Evolutionary conservation across 2,329 filamentous ascomycete species (phyloP).

Genomic region (Penicillium janthinellum): DNA sequence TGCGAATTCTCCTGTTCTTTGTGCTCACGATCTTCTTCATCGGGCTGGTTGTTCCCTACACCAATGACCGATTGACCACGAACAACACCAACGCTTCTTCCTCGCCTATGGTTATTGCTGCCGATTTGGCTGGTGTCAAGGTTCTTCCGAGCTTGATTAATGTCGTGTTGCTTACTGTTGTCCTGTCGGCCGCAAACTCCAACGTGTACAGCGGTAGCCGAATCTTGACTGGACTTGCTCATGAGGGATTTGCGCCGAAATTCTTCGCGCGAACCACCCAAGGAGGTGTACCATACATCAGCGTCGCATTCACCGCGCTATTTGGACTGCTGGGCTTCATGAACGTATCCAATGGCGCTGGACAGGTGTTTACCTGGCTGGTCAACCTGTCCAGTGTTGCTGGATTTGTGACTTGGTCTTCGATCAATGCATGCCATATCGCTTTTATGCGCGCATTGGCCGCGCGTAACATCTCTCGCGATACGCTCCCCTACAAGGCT

Average conservation of each 20-base stretch:
- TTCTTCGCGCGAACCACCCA: conserved; percentile 45
- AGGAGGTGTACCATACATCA: conserved; percentile 46
- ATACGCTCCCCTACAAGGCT: conserved; percentile 61
- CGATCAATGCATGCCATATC: conserved; percentile 59
- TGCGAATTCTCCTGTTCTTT: conserved; percentile 66
- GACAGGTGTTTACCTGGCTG: conserved; percentile 56
- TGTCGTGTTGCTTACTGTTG: conserved; percentile 43
- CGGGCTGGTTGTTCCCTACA: conserved; percentile 69
- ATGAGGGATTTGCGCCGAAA: conserved; percentile 46
- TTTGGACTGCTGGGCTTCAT: conserved; percentile 70
- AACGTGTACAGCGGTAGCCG: conserved; percentile 57
- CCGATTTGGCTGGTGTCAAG: conserved; percentile 40
- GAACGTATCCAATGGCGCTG: conserved; percentile 63
- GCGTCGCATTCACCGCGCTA: conserved; percentile 46
- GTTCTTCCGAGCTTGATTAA: conserved; percentile 44
- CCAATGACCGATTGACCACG: conserved; percentile 53
- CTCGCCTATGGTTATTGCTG: conserved; percentile 47
- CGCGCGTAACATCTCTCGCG: conserved; percentile 58
- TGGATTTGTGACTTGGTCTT: conserved; percentile 40
- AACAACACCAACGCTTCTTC: conserved; percentile 30
- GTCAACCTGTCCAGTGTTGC: conserved; percentile 38
- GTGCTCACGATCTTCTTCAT: conserved; percentile 60
- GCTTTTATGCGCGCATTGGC: conserved; percentile 63
- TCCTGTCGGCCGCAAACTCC: conserved; percentile 45
- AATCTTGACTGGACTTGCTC: conserved; percentile 66